Evolutionary conservation across 164 flowering plant species (phyloP).

Genomic region (Aristolochia californica): DNA sequence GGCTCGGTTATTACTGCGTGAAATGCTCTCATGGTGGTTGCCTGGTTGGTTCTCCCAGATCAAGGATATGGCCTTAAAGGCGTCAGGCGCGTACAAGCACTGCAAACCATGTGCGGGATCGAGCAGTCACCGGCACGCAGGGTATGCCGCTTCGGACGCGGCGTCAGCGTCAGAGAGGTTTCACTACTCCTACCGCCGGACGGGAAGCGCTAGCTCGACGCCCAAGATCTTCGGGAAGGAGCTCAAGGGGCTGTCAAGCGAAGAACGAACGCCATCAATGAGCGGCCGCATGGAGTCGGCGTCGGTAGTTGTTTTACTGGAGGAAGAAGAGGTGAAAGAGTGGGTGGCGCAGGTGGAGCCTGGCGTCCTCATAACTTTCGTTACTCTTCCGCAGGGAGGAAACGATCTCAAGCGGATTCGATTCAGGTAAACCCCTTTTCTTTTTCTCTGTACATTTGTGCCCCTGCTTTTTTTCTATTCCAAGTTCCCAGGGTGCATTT

Average conservation of each 20-base stretch:
- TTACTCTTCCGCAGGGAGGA: conserved; percentile 73
- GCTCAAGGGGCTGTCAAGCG: conserved; percentile 66
- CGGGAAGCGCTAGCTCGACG: conserved; percentile 60
- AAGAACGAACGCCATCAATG: conserved; percentile 61
- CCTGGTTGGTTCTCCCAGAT: conserved; percentile 35
- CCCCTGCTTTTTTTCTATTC: too few species aligned
- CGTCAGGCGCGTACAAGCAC: conserved; percentile 75
- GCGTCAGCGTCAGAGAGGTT: conserved; percentile 59
- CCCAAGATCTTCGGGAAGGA: conserved; percentile 68
- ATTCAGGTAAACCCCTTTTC: conserved; percentile 75
- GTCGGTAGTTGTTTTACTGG: conserved; percentile 39
- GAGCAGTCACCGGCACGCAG: conserved; percentile 23
- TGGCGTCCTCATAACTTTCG: conserved; percentile 88
- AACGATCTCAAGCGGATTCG: conserved; percentile 91
- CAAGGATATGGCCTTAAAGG: conserved; percentile 91
- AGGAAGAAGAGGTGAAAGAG: conserved; percentile 84
- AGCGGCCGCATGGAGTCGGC: conserved; percentile 57
- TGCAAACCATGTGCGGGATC: conserved; percentile 88
- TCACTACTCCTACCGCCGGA: conserved; percentile 45
- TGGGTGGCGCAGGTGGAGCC: conserved; percentile 99
- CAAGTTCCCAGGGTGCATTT: too few species aligned
- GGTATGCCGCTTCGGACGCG: conserved; percentile 50
- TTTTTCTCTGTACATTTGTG: too few species aligned
- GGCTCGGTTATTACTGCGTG: not conserved
- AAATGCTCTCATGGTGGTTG: not conserved